Conservation (phyloP, 2,329 filamentous ascomycete species). For the Westerdykella aurantiaca region DNA sequence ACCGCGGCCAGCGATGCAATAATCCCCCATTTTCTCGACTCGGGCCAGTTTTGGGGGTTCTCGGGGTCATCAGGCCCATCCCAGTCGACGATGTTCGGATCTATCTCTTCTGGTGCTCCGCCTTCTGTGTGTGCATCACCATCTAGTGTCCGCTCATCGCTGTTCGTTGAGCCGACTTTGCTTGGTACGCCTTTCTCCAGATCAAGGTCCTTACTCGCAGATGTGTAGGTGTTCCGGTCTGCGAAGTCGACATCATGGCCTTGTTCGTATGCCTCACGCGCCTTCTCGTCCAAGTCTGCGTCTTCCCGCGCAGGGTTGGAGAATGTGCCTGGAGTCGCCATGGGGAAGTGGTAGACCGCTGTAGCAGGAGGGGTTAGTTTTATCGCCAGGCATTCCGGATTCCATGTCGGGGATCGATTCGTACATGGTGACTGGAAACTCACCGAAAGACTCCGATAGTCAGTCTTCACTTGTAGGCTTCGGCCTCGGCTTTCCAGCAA, state of each 20-base stretch:
- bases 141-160: slow-evolving; percentile 21
- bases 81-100: slow-evolving; percentile 32
- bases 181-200: slow-evolving; percentile 24
- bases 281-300: slow-evolving; percentile 17
- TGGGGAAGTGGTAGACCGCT: slow-evolving; percentile 5
- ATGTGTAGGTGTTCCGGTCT: slow-evolving; percentile 8
- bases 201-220: slow-evolving; percentile 7
- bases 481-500: too few species aligned
- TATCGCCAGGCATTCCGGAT: too few species aligned
- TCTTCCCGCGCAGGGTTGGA: slow-evolving; percentile 15
- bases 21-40: slow-evolving; percentile 34
- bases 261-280: slow-evolving; percentile 20
- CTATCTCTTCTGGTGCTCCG: slow-evolving; percentile 8
- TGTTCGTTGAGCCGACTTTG: slow-evolving; percentile 18
- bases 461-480: too few species aligned
- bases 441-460: too few species aligned
- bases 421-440: too few species aligned
- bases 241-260: slow-evolving; percentile 23
- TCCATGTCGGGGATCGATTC: too few species aligned
- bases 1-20: slow-evolving; percentile 29
- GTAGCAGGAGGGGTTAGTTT: too few species aligned
- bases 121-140: slow-evolving; percentile 2
- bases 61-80: slow-evolving; percentile 33
- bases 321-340: slow-evolving; percentile 19
- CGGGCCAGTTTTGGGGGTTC: slow-evolving; percentile 38